These are phyloP conservation scores for Yamadazyma diospyri DNA, from an alignment of 1,139 yeast genomes.

Conservation along the genomic window DNA sequence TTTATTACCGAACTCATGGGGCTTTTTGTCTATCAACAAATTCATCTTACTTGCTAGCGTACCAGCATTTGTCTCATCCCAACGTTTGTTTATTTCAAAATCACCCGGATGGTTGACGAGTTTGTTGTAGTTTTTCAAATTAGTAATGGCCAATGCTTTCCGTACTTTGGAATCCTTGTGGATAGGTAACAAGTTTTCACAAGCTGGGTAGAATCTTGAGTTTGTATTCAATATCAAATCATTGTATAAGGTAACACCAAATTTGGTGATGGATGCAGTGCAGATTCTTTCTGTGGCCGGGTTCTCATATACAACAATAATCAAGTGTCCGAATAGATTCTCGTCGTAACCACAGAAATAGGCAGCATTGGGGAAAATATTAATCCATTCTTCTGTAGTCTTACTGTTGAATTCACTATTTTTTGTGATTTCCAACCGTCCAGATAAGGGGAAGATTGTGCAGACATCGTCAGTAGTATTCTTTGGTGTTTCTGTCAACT, in stretches of 20 bases:
- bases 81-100: conserved; percentile 20
- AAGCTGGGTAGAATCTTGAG: conserved; percentile 76
- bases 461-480: conserved; percentile 9
- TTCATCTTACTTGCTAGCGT: conserved; percentile 59
- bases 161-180: conserved; percentile 59
- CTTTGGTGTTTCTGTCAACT: background rate
- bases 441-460: conserved; percentile 18
- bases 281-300: conserved; percentile 46
- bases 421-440: conserved; percentile 17
- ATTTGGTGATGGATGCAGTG: conserved; percentile 61
- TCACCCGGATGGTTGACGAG: conserved; percentile 35
- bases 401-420: conserved; percentile 13
- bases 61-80: conserved; percentile 86
- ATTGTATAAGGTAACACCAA: conserved; percentile 63
- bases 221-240: conserved; percentile 56
- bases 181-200: conserved; percentile 58
- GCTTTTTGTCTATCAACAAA: conserved; percentile 47
- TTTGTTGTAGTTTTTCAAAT: conserved; percentile 63
- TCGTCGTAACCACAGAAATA: conserved; percentile 54
- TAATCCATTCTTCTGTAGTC: conserved; percentile 31
- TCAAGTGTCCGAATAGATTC: conserved; percentile 46
- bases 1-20: conserved; percentile 54
- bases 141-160: conserved; percentile 71
- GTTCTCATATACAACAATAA: conserved; percentile 53
- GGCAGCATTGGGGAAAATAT: conserved; percentile 49